Evolutionary conservation across 2,329 filamentous ascomycete genomes (phyloP).

Genomic region (Boeremia lycopersici): DNA sequence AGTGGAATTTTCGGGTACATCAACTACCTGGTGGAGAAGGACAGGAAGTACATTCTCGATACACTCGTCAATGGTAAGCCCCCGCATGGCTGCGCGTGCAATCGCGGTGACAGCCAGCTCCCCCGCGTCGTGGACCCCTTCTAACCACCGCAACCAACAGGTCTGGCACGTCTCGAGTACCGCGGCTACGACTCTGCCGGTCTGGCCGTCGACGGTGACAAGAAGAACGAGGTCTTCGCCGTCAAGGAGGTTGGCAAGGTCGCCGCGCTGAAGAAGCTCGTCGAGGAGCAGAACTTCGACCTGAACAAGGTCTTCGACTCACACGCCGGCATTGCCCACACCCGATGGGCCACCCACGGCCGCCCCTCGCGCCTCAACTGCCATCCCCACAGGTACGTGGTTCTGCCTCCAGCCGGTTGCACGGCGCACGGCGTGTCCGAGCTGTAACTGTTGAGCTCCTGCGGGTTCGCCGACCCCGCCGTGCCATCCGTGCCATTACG

Average conservation of each 20-base stretch:
- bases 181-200: slow-evolving; percentile 98
- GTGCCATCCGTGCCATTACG: slow-evolving; percentile 9
- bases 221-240: slow-evolving; percentile 96
- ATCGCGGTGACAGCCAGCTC: slow-evolving; percentile 3
- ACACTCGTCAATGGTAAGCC: slow-evolving; percentile 91
- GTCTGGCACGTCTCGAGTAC: slow-evolving; percentile 94
- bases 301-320: slow-evolving; percentile 94
- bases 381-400: slow-evolving; percentile 89
- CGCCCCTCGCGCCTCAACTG: slow-evolving; percentile 93
- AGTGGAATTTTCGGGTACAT: slow-evolving; percentile 98
- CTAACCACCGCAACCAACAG: slow-evolving; percentile 55
- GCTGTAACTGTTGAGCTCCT: slow-evolving; percentile 15
- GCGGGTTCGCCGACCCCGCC: slow-evolving; percentile 14
- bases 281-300: slow-evolving; percentile 82
- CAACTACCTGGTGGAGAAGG: slow-evolving; percentile 99
- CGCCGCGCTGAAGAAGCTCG: slow-evolving; percentile 91
- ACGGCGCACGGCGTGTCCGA: slow-evolving; percentile 8
- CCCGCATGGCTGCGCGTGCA: slow-evolving; percentile 1
- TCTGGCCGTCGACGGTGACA: slow-evolving; percentile 94
- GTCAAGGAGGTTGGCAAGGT: slow-evolving; percentile 99
- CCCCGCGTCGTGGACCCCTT: slow-evolving; percentile 7
- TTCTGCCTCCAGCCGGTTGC: slow-evolving; percentile 50
- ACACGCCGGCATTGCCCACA: slow-evolving; percentile 98
- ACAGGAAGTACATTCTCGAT: slow-evolving; percentile 93
- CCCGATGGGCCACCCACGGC: slow-evolving; percentile 97